These are phyloP conservation scores for Zasmidium angulare DNA, from an alignment of 2,329 filamentous ascomycete species.

Conservation along the genomic window DNA sequence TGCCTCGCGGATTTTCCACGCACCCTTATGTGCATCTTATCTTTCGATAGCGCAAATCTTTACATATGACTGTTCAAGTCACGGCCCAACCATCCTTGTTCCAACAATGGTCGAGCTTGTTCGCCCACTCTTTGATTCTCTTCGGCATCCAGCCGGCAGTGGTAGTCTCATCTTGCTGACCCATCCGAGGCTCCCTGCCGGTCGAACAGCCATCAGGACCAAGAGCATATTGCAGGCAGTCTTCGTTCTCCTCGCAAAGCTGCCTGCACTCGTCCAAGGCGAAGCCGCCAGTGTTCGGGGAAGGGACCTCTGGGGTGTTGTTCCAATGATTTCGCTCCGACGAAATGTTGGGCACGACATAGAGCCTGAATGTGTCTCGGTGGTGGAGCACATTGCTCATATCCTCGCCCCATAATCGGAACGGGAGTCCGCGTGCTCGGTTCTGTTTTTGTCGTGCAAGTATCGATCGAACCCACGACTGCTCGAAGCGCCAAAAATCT, in stretches of 20 bases:
- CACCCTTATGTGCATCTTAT: too few species aligned
- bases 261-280: conserved; percentile 25
- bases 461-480: conserved; percentile 23
- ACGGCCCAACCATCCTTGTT: conserved; percentile 16
- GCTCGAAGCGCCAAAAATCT: conserved; percentile 32
- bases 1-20: too few species aligned
- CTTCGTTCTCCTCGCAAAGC: conserved; percentile 21
- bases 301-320: conserved; percentile 25
- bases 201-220: conserved; percentile 23
- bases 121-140: conserved; percentile 20
- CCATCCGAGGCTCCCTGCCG: conserved; percentile 20
- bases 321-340: conserved; percentile 26
- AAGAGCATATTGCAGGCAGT: conserved; percentile 30
- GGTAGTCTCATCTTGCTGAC: conserved; percentile 14
- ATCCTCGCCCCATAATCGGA: conserved; percentile 12
- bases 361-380: conserved; percentile 31
- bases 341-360: conserved; percentile 27
- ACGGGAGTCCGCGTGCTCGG: background rate
- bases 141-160: conserved; percentile 28
- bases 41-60: too few species aligned
- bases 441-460: conserved; percentile 1
- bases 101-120: conserved; percentile 16
- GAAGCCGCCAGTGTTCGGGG: conserved; percentile 13
- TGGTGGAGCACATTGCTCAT: conserved; percentile 26
- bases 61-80: too few species aligned